Evolutionary conservation across 148 eudicot genomes (phyloP), one percentile per base, ranked within the genome.

Genomic region (Rhododendron williamsianum): DNA sequence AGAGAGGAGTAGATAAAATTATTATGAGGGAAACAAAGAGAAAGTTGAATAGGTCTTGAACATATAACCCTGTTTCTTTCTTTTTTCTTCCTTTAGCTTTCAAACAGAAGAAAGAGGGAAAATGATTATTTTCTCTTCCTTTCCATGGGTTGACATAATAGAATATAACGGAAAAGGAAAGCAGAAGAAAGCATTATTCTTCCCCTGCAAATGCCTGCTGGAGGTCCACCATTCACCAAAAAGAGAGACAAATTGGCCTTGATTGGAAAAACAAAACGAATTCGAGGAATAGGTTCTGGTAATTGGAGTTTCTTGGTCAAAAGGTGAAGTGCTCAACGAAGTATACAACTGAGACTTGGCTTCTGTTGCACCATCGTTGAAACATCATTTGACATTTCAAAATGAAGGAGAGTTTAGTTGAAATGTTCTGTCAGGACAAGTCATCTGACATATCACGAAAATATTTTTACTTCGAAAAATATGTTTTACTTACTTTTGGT

Each of bases 281-380:
- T 56, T 11, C 30, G 12, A 33, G 46, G n/a, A 36, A 58, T 36
- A 38, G 27, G 65, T 33, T 52, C 43, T 19, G 25, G 65, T 58
- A 58, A 41, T 41, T 27, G n/a, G 52, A 81, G 83, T 56, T 56
- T 56, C n/a, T 81, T 54, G 43, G 83, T 81, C 16, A 83, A 36
- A 49, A 74, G 35, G 35, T 33, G 80, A 84, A 84, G 33, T 74
- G 69, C 38, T 72, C 80, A 72, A 8, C 16, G 0, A 71, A 49
- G 21, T 4, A 35, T 21, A 83, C 79, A 71, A 71, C 2, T 72
- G 9, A 71, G 85, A 83, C 41, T 45, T 67, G 38, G 77, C 41
- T 45, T 69, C 84, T 69, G 43, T 36, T 81, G 83, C 77, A 69
- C 77, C 67, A 49, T 27, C 60, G 2, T 67, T 83, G 30, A 69